Percentiles rank a stretch among this genome's conserved stretches.
Conservation (phyloP, 306 rosid species). For the Geum urbanum region DNA sequence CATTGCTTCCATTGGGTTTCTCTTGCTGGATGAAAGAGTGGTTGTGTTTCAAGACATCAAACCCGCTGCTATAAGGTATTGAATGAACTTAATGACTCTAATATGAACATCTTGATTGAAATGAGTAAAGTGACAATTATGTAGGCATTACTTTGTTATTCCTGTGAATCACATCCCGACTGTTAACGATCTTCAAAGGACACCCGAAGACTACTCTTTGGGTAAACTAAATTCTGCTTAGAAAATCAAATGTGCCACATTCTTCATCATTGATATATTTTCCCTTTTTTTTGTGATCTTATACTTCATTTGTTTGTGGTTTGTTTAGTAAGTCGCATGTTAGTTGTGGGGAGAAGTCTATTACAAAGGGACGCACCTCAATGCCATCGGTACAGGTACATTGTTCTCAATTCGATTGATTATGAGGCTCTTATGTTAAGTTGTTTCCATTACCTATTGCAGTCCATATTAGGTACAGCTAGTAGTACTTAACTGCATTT, state of each 20-base stretch:
- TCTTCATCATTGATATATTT: neutral
- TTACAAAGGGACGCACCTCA: constrained; percentile 63
- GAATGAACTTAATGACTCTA: neutral
- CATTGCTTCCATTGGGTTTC: neutral
- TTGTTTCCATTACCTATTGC: neutral
- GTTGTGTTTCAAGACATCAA: constrained; percentile 57
- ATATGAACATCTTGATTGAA: neutral
- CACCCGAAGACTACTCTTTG: constrained; percentile 50
- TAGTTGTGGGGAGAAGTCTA: constrained; percentile 60
- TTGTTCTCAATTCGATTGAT: neutral
- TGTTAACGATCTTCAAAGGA: constrained; percentile 53
- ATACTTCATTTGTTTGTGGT: neutral
- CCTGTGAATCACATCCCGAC: constrained; percentile 63
- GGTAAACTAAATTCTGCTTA: constrained; percentile 38
- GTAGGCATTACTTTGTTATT: constrained; percentile 79
- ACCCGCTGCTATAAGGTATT: constrained; percentile 61
- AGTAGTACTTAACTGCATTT: neutral
- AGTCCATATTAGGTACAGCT: neutral
- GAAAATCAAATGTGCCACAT: neutral
- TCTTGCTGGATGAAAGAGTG: constrained; percentile 53
- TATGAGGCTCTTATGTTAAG: neutral
- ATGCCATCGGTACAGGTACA: constrained; percentile 48
- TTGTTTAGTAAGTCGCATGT: constrained; percentile 63
- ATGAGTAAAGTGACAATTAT: neutral
- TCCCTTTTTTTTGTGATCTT: neutral